Percentiles rank a stretch among this genome's conserved stretches.
Evolutionary conservation across 106 monocot genomes (phyloP).

Genomic region (Phalaenopsis aphrodite): DNA sequence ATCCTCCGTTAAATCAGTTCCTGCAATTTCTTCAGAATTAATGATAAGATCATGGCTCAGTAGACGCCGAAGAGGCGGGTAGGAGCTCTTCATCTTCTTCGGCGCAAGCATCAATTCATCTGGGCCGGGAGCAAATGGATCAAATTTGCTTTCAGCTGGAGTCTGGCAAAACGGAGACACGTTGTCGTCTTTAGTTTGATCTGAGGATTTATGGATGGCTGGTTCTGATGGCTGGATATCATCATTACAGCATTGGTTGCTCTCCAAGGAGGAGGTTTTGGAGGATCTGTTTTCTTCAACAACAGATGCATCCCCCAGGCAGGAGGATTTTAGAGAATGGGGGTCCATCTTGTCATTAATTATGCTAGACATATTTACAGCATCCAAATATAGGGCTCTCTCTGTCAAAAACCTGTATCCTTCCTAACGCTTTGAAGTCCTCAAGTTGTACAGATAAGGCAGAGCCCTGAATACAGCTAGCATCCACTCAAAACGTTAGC

Average conservation of each 20-base stretch:
- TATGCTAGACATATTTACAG: neutral
- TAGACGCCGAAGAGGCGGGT: slow-evolving; percentile 19
- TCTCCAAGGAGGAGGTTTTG: neutral
- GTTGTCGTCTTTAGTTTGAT: slow-evolving; percentile 20
- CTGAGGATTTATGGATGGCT: neutral
- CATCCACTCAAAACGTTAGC: neutral
- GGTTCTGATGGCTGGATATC: neutral
- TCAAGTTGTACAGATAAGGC: neutral
- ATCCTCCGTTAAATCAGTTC: slow-evolving; percentile 11
- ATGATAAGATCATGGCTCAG: slow-evolving; percentile 30
- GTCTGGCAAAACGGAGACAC: slow-evolving; percentile 21
- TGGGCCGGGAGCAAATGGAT: slow-evolving; percentile 65
- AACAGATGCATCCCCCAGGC: neutral
- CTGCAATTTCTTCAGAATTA: slow-evolving; percentile 2
- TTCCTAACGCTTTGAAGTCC: neutral
- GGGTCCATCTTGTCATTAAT: neutral
- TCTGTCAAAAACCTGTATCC: slow-evolving; percentile 12
- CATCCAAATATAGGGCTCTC: neutral
- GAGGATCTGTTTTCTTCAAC: neutral
- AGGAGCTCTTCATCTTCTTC: slow-evolving; percentile 1
- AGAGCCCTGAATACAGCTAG: neutral
- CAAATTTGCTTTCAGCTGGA: slow-evolving; percentile 43
- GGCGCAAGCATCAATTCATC: slow-evolving; percentile 37
- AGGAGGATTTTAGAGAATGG: slow-evolving; percentile 6
- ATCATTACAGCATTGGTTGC: neutral